Evolutionary conservation across 2,329 filamentous ascomycete genomes (phyloP).

Genomic region (Alternaria sp.): DNA sequence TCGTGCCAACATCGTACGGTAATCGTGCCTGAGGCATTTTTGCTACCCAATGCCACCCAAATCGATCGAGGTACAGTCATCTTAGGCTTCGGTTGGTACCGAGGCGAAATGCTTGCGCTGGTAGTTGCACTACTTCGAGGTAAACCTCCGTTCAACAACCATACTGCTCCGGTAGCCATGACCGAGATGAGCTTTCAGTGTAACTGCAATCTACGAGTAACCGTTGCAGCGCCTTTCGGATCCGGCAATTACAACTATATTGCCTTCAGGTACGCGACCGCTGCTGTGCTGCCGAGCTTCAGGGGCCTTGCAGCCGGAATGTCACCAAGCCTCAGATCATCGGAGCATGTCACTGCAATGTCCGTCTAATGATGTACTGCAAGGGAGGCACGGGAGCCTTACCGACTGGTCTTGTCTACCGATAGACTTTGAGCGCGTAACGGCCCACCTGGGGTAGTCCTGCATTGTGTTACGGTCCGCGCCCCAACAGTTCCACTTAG

Average conservation of each 20-base stretch:
- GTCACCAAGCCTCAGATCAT: slow-evolving; percentile 12
- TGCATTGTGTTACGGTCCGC: slow-evolving; percentile 33
- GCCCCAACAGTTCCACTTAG: slow-evolving; percentile 42
- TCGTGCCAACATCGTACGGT: slow-evolving; percentile 4
- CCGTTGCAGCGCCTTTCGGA: slow-evolving; percentile 4
- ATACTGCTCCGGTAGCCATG: slow-evolving; percentile 2
- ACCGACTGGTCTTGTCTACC: slow-evolving; percentile 21
- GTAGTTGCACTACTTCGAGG: slow-evolving; percentile 5
- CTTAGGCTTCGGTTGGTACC: slow-evolving; percentile 2
- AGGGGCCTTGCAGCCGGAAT: slow-evolving; percentile 10
- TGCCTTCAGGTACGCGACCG: slow-evolving; percentile 3
- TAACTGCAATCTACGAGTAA: slow-evolving; percentile 5
- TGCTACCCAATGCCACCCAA: not conserved
- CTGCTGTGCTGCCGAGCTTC: slow-evolving; percentile 9
- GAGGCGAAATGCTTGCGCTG: not conserved
- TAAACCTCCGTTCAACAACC: not conserved
- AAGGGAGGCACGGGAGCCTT: slow-evolving; percentile 10
- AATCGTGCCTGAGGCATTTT: slow-evolving; percentile 3
- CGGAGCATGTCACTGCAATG: slow-evolving; percentile 18
- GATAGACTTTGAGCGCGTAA: slow-evolving; percentile 15
- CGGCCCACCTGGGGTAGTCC: slow-evolving; percentile 18
- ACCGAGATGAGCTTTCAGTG: slow-evolving; percentile 3
- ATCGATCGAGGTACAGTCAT: not conserved
- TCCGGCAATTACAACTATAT: slow-evolving; percentile 5
- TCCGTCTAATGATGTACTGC: slow-evolving; percentile 3